Conservation (phyloP, 179 eudicot genomes). For the Patellifolia procumbens region DNA sequence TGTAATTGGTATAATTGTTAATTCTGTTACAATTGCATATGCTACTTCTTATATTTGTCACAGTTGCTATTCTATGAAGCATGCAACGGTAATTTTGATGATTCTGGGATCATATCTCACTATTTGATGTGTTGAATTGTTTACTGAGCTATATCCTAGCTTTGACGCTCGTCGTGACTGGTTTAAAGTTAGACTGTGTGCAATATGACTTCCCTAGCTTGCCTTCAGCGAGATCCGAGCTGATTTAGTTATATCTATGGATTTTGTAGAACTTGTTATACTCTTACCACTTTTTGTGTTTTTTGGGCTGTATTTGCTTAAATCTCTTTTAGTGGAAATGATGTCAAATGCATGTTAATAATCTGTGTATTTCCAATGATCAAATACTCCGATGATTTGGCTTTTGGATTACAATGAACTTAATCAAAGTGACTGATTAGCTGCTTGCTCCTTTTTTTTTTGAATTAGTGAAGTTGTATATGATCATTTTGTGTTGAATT, state of each 20-base stretch:
- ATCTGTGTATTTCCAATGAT: neutral
- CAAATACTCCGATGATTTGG: neutral
- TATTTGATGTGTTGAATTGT: neutral
- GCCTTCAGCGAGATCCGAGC: neutral
- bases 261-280: neutral
- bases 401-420: neutral
- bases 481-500: neutral
- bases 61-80: neutral
- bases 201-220: neutral
- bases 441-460: neutral
- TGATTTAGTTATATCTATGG: neutral
- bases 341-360: neutral
- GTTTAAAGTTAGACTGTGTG: neutral
- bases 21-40: too few species aligned
- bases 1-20: neutral
- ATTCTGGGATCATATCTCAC: neutral
- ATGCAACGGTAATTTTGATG: constrained; percentile 8
- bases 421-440: neutral
- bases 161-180: too few species aligned
- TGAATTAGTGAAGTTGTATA: neutral
- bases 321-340: neutral
- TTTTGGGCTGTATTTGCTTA: neutral
- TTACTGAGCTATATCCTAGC: too few species aligned
- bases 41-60: too few species aligned
- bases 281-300: neutral